Base-by-base conservation (phyloP, 2,329 filamentous ascomycete species). In the Chaetomiaceae sp. region DNA sequence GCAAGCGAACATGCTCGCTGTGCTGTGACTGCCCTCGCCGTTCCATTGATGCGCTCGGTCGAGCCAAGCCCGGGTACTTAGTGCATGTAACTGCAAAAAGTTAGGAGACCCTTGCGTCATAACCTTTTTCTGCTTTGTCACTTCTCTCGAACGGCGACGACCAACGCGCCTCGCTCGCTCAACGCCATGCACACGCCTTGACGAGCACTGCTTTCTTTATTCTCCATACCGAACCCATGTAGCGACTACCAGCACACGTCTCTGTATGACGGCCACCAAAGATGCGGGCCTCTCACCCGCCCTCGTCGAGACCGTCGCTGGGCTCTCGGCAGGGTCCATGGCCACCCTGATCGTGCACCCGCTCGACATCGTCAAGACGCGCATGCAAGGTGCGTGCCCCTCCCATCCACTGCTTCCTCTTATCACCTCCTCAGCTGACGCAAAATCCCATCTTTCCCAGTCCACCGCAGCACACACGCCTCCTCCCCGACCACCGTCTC, bases 291-390 rank as follows among this genome's bases (percentile, higher is more conserved):
- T 85, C 62, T 84, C 85, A 61, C 81, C 86, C 68, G 88, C 86
- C 58, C 67, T 86, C 62, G 79, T 96, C 67, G 93, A 97, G 76
- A 84, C 85, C 61, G 74, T 90, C 64, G 88, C 93, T 51, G 93
- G 93, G 58, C 84, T 98, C 66, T 86, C 84, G 54, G 93, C 93
- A 49, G 93, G 93, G 51, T 77, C 88, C 47, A 77, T 89, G 57
- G 86, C 90, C 43, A 97, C 93, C 19, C 75, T 97, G 39, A 83
- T 82, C 47, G 85, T 93, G 42, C 91, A 97, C 64, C 93, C 93
- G 26, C 80, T 98, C 50, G 93, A 98, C 69, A 83, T 98, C 54
- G 83, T 97, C 64, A 98, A 98, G 75, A 97, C 91, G 51, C 85
- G 93, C 54, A 81, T 98, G 63, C 93, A 98, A 71, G 83, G 87